A percentile compares a stretch with the other conserved stretches of the same genome.
Conservation (phyloP, 257 asterid genomes). For the Ocimum tenuiflorum region DNA sequence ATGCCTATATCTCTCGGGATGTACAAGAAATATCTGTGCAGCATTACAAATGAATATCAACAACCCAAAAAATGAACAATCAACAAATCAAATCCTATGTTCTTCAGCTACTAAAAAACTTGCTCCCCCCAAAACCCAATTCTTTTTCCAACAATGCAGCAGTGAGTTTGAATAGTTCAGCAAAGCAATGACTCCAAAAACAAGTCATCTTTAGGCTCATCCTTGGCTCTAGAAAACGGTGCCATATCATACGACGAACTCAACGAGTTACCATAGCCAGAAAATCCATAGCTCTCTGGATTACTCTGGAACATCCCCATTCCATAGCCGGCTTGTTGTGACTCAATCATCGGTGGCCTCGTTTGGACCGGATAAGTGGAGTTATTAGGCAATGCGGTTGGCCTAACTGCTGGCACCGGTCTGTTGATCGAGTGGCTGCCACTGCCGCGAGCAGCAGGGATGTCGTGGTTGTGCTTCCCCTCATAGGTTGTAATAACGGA, state of each 20-base stretch:
- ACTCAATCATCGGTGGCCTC: conserved; percentile 15
- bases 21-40: conserved; percentile 11
- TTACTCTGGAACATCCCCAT: conserved; percentile 43
- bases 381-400: conserved; percentile 12
- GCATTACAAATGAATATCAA: background rate
- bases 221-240: conserved; percentile 38
- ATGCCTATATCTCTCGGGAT: conserved; percentile 4
- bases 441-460: conserved; percentile 28
- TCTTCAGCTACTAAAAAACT: background rate
- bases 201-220: conserved; percentile 59
- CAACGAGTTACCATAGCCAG: conserved; percentile 29
- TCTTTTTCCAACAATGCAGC: background rate
- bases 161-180: conserved; percentile 5
- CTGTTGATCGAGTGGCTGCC: background rate
- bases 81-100: conserved; percentile 3
- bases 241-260: conserved; percentile 22
- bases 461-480: conserved; percentile 34
- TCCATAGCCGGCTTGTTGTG: conserved; percentile 32
- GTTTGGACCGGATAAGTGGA: background rate
- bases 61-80: conserved; percentile 14
- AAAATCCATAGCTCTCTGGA: conserved; percentile 31
- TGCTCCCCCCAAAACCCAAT: conserved; percentile 3
- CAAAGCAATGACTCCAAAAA: conserved; percentile 40
- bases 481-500: conserved; percentile 32
- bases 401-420: background rate